These are phyloP conservation scores for Coprinellus micaceus DNA, from an alignment of 768 basidiomycete species.

Conservation along the genomic window DNA sequence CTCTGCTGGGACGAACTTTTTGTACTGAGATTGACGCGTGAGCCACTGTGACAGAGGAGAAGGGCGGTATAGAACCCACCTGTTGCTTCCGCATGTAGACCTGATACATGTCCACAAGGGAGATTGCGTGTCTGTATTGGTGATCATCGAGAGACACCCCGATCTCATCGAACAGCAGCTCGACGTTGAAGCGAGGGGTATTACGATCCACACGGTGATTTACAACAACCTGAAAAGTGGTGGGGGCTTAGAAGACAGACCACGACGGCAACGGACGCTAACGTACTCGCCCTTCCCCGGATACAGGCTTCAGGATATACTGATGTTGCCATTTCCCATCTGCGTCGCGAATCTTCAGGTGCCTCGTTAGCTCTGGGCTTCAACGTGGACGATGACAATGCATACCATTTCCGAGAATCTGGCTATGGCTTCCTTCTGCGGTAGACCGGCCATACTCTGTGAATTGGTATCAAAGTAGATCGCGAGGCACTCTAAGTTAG, in stretches of 20 bases:
- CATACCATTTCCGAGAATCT: slow-evolving; percentile 72
- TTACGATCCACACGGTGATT: slow-evolving; percentile 72
- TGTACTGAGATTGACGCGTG: slow-evolving; percentile 56
- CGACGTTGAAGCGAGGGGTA: slow-evolving; percentile 82
- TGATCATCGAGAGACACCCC: slow-evolving; percentile 87
- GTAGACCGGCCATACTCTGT: slow-evolving; percentile 66
- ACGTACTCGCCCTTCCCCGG: slow-evolving; percentile 85
- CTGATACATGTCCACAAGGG: slow-evolving; percentile 94
- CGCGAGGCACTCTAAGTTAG: slow-evolving; percentile 80
- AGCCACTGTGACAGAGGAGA: not conserved
- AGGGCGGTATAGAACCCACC: slow-evolving; percentile 35
- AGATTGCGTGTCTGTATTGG: slow-evolving; percentile 92
- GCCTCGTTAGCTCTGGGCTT: not conserved
- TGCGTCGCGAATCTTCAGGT: slow-evolving; percentile 39
- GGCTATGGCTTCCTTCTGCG: slow-evolving; percentile 60
- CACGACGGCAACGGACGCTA: slow-evolving; percentile 13
- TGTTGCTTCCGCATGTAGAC: slow-evolving; percentile 84
- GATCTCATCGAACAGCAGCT: slow-evolving; percentile 89
- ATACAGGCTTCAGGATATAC: slow-evolving; percentile 92
- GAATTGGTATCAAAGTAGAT: slow-evolving; percentile 96
- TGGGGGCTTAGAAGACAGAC: slow-evolving; percentile 4
- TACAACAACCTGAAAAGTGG: slow-evolving; percentile 58
- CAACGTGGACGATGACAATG: not conserved
- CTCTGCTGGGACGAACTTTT: slow-evolving; percentile 70
- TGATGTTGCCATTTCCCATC: slow-evolving; percentile 69